phyloP scores from a whole-genome alignment of 2,329 filamentous ascomycete species.

The Cordyceps cateniannulata region DNA sequence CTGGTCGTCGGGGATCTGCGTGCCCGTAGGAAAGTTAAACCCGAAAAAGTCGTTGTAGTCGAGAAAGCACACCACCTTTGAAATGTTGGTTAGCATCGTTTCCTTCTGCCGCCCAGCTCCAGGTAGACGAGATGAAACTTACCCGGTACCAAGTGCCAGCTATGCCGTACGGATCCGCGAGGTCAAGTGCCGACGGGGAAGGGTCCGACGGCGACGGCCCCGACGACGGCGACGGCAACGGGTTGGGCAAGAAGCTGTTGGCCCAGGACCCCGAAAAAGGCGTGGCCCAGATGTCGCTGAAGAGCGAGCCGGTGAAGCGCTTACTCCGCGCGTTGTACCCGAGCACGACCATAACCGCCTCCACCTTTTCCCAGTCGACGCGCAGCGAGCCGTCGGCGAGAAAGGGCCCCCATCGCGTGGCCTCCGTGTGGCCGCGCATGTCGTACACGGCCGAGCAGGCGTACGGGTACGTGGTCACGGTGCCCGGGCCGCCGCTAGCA shows the following conservation, averaged over 20 bases:
- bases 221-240: constrained; percentile 22
- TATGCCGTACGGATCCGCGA: constrained; percentile 63
- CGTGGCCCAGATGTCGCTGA: constrained; percentile 46
- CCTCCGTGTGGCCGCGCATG: constrained; percentile 57
- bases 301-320: constrained; percentile 38
- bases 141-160: constrained; percentile 67
- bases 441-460: constrained; percentile 69
- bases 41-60: constrained; percentile 67
- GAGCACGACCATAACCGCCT: constrained; percentile 65
- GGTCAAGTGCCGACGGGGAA: constrained; percentile 32
- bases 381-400: constrained; percentile 51
- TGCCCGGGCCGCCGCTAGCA: constrained; percentile 26
- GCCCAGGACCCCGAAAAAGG: constrained; percentile 52
- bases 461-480: constrained; percentile 44
- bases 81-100: constrained; percentile 14
- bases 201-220: constrained; percentile 23
- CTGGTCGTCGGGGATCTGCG: constrained; percentile 32
- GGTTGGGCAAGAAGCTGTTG: constrained; percentile 35
- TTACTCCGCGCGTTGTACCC: constrained; percentile 53
- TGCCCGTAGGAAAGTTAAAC: constrained; percentile 58
- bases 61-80: constrained; percentile 40
- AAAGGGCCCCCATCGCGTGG: constrained; percentile 66
- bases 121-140: constrained; percentile 17
- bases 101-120: neutral
- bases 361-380: constrained; percentile 76